Base-by-base conservation (phyloP, 2,329 filamentous ascomycete genomes). In the Penicillium sp. region DNA sequence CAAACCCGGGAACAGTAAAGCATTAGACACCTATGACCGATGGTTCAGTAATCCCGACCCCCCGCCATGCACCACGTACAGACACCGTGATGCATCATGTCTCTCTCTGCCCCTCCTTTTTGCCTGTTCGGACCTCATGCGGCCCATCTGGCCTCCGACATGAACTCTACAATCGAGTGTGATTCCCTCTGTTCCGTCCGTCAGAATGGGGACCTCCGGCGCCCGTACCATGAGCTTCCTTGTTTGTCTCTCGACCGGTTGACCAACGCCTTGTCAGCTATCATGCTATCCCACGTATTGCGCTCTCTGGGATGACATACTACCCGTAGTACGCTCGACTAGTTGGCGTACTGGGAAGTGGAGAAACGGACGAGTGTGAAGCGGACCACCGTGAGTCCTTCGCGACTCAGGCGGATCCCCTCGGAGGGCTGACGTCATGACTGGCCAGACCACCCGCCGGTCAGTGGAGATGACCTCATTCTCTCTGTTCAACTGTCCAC, bases 401-500 rank as follows among this genome's bases (percentile, higher is more conserved):
- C 19, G 19, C 19, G 19, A 22, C 19, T 22, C 19, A n/a, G 22
- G n/a, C 57, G 40, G 25, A 61, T 57, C 30, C 33, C n/a, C 30
- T 55, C 55, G 60, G 64, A 53, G 46, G 33, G 2, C 51, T 68
- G 65, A 68, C 64, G 62, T 68, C 65, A 68, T 67, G 60, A 68
- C 64, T 55, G 40, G 14, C 43, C 26, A 2, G 49, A 38, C 10
- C 38, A 46, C 43, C 25, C 1, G 3, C 4, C 3, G 35, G 1
- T 35, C 4, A 42, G 19, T 8, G 2, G 38, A 42, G 7, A 43
- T 43, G 40, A 43, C 25, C 10, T 43, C 40, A 43, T 43, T 19
- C 16, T 42, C 11, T 11, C 10, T 11, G 2, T 33, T 33, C 30
- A 5, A 37, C 35, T 16, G 35, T 37, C 11, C 11, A 37, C 13